Conservation (phyloP, 2,329 filamentous ascomycete genomes). For the Aspergillus sp. region DNA sequence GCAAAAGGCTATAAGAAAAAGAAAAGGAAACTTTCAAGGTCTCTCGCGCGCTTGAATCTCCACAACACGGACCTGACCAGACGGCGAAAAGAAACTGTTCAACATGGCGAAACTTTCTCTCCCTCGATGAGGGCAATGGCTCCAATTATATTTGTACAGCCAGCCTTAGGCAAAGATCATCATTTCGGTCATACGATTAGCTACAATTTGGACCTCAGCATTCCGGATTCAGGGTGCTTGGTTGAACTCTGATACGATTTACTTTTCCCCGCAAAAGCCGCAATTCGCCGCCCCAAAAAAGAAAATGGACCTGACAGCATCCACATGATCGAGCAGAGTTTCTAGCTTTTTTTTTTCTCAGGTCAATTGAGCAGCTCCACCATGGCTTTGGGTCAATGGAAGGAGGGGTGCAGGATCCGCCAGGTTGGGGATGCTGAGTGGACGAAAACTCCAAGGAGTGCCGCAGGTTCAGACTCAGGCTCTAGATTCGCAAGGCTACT, state of each 20-base stretch:
- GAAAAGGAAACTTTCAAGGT: constrained; percentile 19
- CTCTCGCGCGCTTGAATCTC: constrained; percentile 21
- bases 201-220: constrained; percentile 26
- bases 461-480: constrained; percentile 21
- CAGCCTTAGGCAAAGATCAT: constrained; percentile 25
- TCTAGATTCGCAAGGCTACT: constrained; percentile 24
- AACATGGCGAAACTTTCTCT: constrained; percentile 24
- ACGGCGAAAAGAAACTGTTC: constrained; percentile 18
- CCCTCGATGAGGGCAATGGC: constrained; percentile 24
- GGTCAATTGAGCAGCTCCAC: constrained; percentile 28
- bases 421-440: constrained; percentile 24
- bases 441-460: constrained; percentile 20
- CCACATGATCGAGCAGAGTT: constrained; percentile 32
- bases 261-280: constrained; percentile 35
- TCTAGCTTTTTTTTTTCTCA: constrained; percentile 24
- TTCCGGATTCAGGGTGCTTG: constrained; percentile 26
- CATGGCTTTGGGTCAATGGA: constrained; percentile 20
- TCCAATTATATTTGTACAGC: constrained; percentile 27
- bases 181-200: constrained; percentile 32
- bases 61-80: constrained; percentile 22
- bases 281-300: constrained; percentile 33
- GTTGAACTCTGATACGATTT: constrained; percentile 31
- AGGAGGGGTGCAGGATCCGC: constrained; percentile 21
- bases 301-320: constrained; percentile 31
- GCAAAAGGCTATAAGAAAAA: constrained; percentile 14